Percentiles rank a stretch among this genome's conserved stretches.
Evolutionary conservation across 2,329 filamentous ascomycete genomes (phyloP).

Genomic region (Botrytis fragariae): DNA sequence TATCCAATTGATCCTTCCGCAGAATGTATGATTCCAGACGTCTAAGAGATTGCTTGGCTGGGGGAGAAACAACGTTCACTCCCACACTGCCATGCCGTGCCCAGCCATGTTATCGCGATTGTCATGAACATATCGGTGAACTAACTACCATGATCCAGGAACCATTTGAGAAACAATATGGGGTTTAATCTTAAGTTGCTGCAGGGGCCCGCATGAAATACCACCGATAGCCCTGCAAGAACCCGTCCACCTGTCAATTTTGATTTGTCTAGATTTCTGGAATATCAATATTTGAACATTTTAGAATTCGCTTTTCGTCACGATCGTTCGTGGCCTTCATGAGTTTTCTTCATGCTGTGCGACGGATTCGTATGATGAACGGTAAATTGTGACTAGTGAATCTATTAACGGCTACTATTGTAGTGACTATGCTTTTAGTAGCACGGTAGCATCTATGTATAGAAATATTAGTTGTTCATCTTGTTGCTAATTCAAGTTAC

Average conservation of each 20-base stretch:
- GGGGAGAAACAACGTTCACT: neutral
- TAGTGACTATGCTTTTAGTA: neutral
- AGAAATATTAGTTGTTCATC: neutral
- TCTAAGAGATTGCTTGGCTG: neutral
- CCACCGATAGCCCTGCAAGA: neutral
- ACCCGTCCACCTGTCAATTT: neutral
- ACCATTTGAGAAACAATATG: conserved; percentile 3
- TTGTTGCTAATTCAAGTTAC: neutral
- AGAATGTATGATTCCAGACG: neutral
- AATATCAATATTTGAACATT: neutral
- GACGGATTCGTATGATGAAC: neutral
- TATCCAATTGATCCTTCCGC: neutral
- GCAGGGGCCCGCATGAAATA: neutral
- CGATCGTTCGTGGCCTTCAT: neutral
- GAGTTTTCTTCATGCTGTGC: neutral
- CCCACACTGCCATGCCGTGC: neutral
- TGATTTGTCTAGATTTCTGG: conserved; percentile 5
- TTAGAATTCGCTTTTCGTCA: neutral
- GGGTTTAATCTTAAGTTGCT: neutral
- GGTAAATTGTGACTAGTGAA: neutral
- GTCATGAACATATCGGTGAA: neutral
- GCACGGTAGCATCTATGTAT: neutral
- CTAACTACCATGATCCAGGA: neutral
- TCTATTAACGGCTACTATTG: neutral
- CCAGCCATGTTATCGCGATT: conserved; percentile 7